Evolutionary conservation across 148 eudicot species (phyloP).

Genomic region (Rhododendron ferrugineum): DNA sequence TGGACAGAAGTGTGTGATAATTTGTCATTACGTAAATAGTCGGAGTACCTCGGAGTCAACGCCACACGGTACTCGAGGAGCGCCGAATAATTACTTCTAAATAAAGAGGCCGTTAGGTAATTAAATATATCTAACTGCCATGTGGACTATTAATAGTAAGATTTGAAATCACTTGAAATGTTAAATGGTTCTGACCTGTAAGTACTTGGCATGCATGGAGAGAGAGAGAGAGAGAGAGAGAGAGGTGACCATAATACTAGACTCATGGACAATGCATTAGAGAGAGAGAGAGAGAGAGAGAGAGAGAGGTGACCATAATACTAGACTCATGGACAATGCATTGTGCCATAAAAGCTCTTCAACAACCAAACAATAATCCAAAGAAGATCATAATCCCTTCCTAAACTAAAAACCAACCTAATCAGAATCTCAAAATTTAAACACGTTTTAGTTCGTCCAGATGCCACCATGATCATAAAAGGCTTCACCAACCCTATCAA

Average conservation of each 20-base stretch:
- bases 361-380: not conserved
- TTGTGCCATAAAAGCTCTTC: constrained; percentile 13
- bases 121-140: not conserved
- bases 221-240: not conserved
- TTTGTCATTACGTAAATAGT: no score
- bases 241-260: no score
- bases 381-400: not conserved
- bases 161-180: not conserved
- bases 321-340: not conserved
- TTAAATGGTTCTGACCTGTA: not conserved
- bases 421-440: not conserved
- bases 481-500: constrained; percentile 1
- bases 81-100: not conserved
- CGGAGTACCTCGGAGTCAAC: no score
- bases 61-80: no score
- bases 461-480: not conserved
- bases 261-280: no score
- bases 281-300: not conserved
- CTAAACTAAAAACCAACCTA: not conserved
- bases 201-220: not conserved
- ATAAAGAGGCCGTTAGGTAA: not conserved
- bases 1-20: no score
- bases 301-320: not conserved
- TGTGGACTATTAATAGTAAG: not conserved
- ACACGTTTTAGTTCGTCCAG: not conserved